Evolutionary conservation across 192 early-diverging fungal species (phyloP), one percentile per base, ranked within the genome.

Genomic region (Coemansia sp.): DNA sequence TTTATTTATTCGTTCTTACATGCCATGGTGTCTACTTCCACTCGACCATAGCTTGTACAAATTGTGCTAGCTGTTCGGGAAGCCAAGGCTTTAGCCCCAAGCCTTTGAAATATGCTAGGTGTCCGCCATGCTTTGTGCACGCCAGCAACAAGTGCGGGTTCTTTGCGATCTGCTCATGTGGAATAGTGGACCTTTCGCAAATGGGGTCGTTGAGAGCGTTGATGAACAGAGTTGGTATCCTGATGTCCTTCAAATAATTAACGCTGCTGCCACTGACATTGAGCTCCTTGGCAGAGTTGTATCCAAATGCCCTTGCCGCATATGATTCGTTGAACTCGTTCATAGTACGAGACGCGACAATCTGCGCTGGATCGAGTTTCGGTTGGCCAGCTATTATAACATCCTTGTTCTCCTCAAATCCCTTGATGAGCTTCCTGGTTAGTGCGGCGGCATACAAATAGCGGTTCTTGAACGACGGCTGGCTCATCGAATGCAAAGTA

Each of bases 121-220:
- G 96, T 3, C 96, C 96, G 57, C 96, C 96, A 24, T 85, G 79
- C 1, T 71, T 63, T 15, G 96, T 98, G 20, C 88, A 85, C 4
- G 92, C 95, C 40, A 97, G 74, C 1, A 96, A 46, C 20, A 93
- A 83, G 70, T 90, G 77, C 12, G 94, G 94, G 66, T 98, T 98
- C 20, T 64, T 72, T 58, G 77, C 74, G 41, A 89, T 86, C 63
- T 96, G 94, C 59, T 86, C 79, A 35, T 67, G 79, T 6, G 97
- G 97, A 9, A 95, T 86, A 7, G 86, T 86, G 60, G 90, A 82
- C 6, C 39, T 39, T 22, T 75, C 73, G 38, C 89, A 89, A 77
- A 98, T 91, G 10, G 97, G 97, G 71, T 98, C 97, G 71, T 97
- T 93, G 40, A 90, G 58, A 14, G 95, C 93, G 45, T 89, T 90